These are phyloP conservation scores for Phaeoacremonium minimum DNA, from an alignment of 2,329 filamentous ascomycete species.

Conservation along the genomic window DNA sequence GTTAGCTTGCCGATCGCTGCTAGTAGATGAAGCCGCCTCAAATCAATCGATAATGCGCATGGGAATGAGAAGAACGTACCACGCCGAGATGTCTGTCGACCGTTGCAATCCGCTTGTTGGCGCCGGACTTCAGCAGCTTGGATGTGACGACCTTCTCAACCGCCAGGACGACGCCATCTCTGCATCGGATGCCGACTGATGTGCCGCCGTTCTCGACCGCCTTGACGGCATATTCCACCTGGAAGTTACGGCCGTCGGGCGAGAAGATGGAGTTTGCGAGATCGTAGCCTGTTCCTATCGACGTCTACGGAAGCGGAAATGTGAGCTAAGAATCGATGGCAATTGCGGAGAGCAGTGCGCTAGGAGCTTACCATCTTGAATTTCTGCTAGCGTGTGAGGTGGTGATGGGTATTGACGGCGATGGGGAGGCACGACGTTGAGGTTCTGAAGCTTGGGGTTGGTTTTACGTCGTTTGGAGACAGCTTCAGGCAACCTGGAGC, in stretches of 20 bases:
- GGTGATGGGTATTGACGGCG: neutral
- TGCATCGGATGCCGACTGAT: conserved; percentile 92
- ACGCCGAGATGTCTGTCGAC: conserved; percentile 91
- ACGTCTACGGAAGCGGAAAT: conserved; percentile 62
- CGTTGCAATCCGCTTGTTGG: conserved; percentile 96
- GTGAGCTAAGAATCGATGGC: too few species aligned
- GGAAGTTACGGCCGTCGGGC: conserved; percentile 97
- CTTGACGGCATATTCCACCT: conserved; percentile 98
- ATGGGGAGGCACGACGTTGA: neutral
- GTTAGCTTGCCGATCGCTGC: conserved; percentile 3
- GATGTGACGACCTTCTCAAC: conserved; percentile 95
- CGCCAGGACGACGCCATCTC: conserved; percentile 92
- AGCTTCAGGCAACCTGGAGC: neutral
- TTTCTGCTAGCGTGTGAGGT: too few species aligned
- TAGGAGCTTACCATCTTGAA: neutral
- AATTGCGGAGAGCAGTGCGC: too few species aligned
- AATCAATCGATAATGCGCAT: neutral
- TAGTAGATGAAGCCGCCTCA: conserved; percentile 1
- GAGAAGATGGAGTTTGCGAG: conserved; percentile 99
- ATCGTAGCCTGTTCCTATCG: conserved; percentile 99
- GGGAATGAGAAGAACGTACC: conserved; percentile 49
- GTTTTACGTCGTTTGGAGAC: neutral
- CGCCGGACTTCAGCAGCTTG: conserved; percentile 89
- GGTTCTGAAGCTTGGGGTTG: too few species aligned
- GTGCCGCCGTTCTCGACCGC: conserved; percentile 98